Evolutionary conservation across 305 asterid species (phyloP).

Genomic region (Vinca major): DNA sequence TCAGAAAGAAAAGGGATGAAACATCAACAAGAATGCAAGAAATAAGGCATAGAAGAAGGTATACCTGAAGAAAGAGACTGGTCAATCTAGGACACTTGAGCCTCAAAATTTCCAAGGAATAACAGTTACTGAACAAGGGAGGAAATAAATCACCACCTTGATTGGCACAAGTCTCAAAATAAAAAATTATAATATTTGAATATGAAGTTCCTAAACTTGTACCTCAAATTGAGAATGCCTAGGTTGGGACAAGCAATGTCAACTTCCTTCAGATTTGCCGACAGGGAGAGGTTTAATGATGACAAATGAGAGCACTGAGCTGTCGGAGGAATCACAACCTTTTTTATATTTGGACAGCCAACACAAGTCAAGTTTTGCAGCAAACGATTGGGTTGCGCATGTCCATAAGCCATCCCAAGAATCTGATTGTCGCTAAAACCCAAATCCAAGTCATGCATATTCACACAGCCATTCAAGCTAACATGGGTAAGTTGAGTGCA

Average conservation of each 20-base stretch:
- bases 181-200: slow-evolving; percentile 3
- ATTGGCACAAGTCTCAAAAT: slow-evolving; percentile 8
- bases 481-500: slow-evolving; percentile 85
- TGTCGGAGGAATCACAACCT: slow-evolving; percentile 69
- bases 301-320: slow-evolving; percentile 70
- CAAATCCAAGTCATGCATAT: slow-evolving; percentile 95
- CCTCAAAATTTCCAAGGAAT: slow-evolving; percentile 77
- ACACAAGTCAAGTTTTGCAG: slow-evolving; percentile 88
- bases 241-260: slow-evolving; percentile 72
- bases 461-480: slow-evolving; percentile 87
- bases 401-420: slow-evolving; percentile 24
- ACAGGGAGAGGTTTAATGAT: slow-evolving; percentile 80
- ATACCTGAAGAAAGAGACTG: slow-evolving; percentile 97
- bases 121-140: slow-evolving; percentile 60
- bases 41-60: slow-evolving; percentile 10
- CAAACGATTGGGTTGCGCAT: slow-evolving; percentile 41
- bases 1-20: background rate
- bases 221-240: slow-evolving; percentile 88
- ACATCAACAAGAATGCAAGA: background rate
- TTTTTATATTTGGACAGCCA: slow-evolving; percentile 86
- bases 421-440: slow-evolving; percentile 30
- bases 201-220: slow-evolving; percentile 18
- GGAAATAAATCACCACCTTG: slow-evolving; percentile 1
- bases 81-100: slow-evolving; percentile 82
- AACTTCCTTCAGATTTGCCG: slow-evolving; percentile 85